Evolutionary conservation across 1,284 basidiomycete species (phyloP), one percentile per base, ranked within the genome.

Genomic region (Lentinus polychrous): DNA sequence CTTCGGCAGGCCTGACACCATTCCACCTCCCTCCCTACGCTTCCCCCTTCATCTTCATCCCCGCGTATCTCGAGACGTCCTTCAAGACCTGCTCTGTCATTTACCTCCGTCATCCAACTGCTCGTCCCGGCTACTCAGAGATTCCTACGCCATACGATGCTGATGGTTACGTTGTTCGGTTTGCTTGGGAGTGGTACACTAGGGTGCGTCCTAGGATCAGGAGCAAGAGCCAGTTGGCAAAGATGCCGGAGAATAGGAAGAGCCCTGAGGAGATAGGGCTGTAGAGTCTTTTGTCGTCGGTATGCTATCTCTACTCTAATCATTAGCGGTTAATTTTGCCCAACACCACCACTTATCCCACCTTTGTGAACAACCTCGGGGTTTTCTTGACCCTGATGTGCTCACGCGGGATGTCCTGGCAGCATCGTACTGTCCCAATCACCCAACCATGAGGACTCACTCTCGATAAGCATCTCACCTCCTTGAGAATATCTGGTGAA

Each of bases 51-150:
- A 75, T 99, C 44, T 99, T 98, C 74, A 79, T 99, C 55, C 96
- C 96, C 0, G 87, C 94, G 0, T 98, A 97, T 68, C 82, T 98
- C 49, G 93, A 98, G 61, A 82, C 88, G 2, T 91, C 84, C 46
- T 99, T 91, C 75, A 66, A 79, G 43, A 94, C 94, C 8, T 99
- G 96, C 68, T 94, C 94, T 4, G 86, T 86, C 15, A 76, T 99
- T 50, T 98, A 97, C 65, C 80, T 98, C 31, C 91, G 95, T 41
- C 93, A 98, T 63, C 96, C 96, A 1, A 97, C 94, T 0, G 93
- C 95, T 0, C 83, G 92, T 22, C 89, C 92, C 1, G 81, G 87
- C 2, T 93, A 94, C 69, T 92, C 87, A 23, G 94, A 97, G 67
- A 88, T 97, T 43, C 91, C 94, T 8, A 91, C 89, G 11, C 94